Conservation (phyloP, 306 rosid genomes). For the Cucumis hystrix region DNA sequence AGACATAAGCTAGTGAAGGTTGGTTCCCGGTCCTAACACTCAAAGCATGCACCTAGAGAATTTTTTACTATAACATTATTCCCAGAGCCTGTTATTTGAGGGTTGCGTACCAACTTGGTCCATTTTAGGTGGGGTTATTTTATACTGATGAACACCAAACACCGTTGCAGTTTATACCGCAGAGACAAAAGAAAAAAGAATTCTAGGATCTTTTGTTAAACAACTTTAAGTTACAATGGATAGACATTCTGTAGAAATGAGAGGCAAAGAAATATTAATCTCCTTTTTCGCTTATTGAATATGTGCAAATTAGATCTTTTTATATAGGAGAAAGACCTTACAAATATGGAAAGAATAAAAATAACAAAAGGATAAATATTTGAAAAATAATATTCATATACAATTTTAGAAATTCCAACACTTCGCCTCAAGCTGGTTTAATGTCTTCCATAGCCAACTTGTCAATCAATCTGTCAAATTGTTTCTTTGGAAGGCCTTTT, state of each 20-base stretch:
- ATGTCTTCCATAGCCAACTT: too few species aligned
- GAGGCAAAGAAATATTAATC: too few species aligned
- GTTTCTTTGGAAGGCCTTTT: too few species aligned
- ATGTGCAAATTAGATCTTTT: too few species aligned
- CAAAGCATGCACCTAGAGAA: neutral
- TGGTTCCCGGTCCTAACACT: neutral
- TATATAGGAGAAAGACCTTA: too few species aligned
- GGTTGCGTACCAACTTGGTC: neutral
- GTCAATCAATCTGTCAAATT: too few species aligned
- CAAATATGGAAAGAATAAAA: too few species aligned
- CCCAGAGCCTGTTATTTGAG: neutral
- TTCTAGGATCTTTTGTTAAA: neutral
- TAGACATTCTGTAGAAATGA: neutral
- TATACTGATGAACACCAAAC: neutral
- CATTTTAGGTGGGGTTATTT: neutral
- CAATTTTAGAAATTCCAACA: too few species aligned
- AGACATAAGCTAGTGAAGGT: constrained; percentile 49
- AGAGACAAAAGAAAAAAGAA: neutral
- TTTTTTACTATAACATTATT: neutral
- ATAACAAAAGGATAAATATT: too few species aligned
- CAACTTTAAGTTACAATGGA: neutral
- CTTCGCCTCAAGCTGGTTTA: too few species aligned
- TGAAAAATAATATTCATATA: too few species aligned
- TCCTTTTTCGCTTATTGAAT: too few species aligned
- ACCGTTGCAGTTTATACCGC: neutral